A percentile compares a stretch with the other conserved stretches of the same genome.
phyloP scores from a whole-genome alignment of 192 early-diverging fungal species.

The Backusella parvicylindrica region DNA sequence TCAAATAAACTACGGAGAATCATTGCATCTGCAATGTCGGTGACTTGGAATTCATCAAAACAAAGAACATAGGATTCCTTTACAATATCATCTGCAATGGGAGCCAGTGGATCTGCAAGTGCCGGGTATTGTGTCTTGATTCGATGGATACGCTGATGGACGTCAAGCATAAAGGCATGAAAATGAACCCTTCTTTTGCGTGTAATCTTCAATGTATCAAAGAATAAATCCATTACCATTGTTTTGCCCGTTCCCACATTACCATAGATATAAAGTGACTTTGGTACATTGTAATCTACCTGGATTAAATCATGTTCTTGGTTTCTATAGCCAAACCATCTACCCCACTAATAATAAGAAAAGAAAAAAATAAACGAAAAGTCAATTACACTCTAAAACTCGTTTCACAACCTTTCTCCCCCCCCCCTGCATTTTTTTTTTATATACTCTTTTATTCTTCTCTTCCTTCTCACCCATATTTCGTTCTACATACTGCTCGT shows the following conservation, averaged over 20 bases:
- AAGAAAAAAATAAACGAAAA: background rate
- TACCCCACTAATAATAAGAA: constrained; percentile 2
- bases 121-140: constrained; percentile 49
- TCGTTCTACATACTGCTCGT: background rate
- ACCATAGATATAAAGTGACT: constrained; percentile 64
- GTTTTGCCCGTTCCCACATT: constrained; percentile 93
- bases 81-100: constrained; percentile 79
- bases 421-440: background rate
- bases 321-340: constrained; percentile 9
- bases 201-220: constrained; percentile 63
- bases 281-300: constrained; percentile 25
- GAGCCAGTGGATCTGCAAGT: constrained; percentile 61
- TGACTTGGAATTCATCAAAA: constrained; percentile 97
- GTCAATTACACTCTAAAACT: background rate
- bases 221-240: constrained; percentile 96
- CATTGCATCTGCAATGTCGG: constrained; percentile 98
- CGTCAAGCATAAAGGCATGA: constrained; percentile 96
- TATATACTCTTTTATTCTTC: background rate
- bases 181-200: constrained; percentile 91
- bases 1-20: constrained; percentile 77
- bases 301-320: background rate
- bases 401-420: background rate
- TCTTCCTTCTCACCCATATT: background rate
- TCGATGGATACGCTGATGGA: constrained; percentile 72
- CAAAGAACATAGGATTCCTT: constrained; percentile 83